These are phyloP conservation scores for Thymus quinquecostatus DNA, from an alignment of 257 asterid genomes.

Conservation along the genomic window DNA sequence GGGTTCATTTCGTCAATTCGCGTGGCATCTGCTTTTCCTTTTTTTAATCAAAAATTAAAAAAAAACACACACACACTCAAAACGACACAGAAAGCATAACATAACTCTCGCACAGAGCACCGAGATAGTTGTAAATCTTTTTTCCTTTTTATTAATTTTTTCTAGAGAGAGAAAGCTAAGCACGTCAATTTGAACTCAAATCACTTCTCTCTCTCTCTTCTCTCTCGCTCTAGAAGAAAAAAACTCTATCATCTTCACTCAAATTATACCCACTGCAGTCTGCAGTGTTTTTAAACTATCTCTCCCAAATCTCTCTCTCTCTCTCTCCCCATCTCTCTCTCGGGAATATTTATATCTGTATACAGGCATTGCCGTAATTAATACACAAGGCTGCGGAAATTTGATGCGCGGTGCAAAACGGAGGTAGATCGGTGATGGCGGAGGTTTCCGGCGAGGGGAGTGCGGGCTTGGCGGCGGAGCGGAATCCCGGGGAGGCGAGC, in stretches of 20 bases:
- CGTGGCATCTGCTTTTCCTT: background rate
- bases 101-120: background rate
- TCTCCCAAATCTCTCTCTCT: slow-evolving; percentile 34
- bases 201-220: slow-evolving; percentile 27
- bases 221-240: slow-evolving; percentile 24
- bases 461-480: slow-evolving; percentile 51
- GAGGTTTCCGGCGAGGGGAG: slow-evolving; percentile 81
- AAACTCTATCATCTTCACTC: slow-evolving; percentile 49
- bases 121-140: slow-evolving; percentile 10
- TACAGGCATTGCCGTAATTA: slow-evolving; percentile 28
- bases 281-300: slow-evolving; percentile 35
- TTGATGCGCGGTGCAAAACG: slow-evolving; percentile 51
- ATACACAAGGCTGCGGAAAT: slow-evolving; percentile 27
- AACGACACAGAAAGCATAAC: slow-evolving; percentile 29
- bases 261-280: slow-evolving; percentile 40
- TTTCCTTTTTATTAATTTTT: background rate
- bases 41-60: background rate
- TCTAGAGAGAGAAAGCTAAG: slow-evolving; percentile 40
- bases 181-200: slow-evolving; percentile 45
- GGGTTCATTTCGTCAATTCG: slow-evolving; percentile 32
- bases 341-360: slow-evolving; percentile 12
- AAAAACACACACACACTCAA: slow-evolving; percentile 5
- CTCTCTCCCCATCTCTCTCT: slow-evolving; percentile 16
- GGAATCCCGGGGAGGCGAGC: slow-evolving; percentile 49
- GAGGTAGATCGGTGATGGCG: slow-evolving; percentile 80